A percentile compares a stretch with the other conserved stretches of the same genome.
These are phyloP conservation scores for Acanthamoeba triangularis DNA, from an alignment of 208 protist species.

Conservation along the genomic window DNA sequence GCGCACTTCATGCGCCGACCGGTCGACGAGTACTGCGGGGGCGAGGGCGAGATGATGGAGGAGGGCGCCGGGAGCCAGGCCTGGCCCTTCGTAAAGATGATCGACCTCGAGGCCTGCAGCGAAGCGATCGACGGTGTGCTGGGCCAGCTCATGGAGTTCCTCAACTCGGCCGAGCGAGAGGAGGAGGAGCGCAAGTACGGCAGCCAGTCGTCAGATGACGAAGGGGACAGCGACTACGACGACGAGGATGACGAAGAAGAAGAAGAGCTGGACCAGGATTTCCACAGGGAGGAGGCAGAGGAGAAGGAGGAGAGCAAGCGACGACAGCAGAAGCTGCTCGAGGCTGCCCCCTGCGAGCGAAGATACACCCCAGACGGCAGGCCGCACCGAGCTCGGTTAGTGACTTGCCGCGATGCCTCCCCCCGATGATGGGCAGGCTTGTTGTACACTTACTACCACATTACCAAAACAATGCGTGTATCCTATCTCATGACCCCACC, in stretches of 20 bases:
- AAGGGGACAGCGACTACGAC: neutral
- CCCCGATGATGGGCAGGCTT: neutral
- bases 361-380: neutral
- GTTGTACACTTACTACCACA: neutral
- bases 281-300: neutral
- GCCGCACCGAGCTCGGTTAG: too few species aligned
- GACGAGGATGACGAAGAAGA: neutral
- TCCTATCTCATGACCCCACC: too few species aligned
- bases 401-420: neutral
- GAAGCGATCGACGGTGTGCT: neutral
- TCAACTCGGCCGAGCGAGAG: neutral
- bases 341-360: too few species aligned
- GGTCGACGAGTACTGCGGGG: neutral
- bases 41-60: neutral
- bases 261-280: neutral
- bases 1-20: neutral
- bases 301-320: neutral
- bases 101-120: neutral
- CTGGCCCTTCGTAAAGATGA: neutral
- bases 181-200: slow-evolving; percentile 3
- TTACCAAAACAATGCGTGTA: neutral
- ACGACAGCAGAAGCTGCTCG: neutral
- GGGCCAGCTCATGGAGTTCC: neutral
- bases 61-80: neutral
- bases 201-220: neutral